Evolutionary conservation across 2,329 filamentous ascomycete genomes (phyloP), one percentile per base, ranked within the genome.

Genomic region (Zymoseptoria pseudotritici): DNA sequence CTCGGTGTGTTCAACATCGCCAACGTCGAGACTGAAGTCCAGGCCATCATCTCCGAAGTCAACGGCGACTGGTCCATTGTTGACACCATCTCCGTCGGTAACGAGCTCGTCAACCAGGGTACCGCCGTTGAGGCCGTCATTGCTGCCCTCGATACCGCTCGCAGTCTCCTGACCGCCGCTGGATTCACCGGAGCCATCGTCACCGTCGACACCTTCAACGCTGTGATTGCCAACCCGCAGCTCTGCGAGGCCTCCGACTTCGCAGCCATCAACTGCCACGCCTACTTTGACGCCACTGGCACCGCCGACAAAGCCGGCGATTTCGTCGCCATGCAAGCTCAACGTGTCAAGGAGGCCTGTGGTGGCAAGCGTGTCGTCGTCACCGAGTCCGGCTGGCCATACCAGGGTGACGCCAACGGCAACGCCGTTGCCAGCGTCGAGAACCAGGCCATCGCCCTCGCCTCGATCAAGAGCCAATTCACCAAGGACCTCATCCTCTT

Each of bases 351-450:
- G 19, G 66, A 73, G 2, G 77, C 76, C 3, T 83, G 81, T 56
- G 75, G 76, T 22, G 76, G 76, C 65, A 87, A 90, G 74, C 79
- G 81, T 53, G 81, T 89, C 31, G 79, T 93, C 46, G 85, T 95
- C 66, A 91, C 89, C 1, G 91, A 96, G 78, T 87, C 87, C 2
- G 91, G 91, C 55, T 96, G 91, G 91, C 91, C 91, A 50, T 85
- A 83, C 72, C 74, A 83, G 65, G 91, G 91, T 19, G 66, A 77
- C 11, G 61, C 79, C 56, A 92, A 94, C 71, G 83, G 84, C 2
- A 69, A 71, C 19, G 90, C 90, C n/a, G 77, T 92, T 1, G 88
- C 90, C 0, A 84, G 85, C 11, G 68, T 77, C n/a, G 76, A 79
- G 10, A 85, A 91, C 65, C 91, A 96, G 73, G 71, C 77, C 10